phyloP scores from a whole-genome alignment of 176 grass and related monocot genomes.

The Musa beccarii region DNA sequence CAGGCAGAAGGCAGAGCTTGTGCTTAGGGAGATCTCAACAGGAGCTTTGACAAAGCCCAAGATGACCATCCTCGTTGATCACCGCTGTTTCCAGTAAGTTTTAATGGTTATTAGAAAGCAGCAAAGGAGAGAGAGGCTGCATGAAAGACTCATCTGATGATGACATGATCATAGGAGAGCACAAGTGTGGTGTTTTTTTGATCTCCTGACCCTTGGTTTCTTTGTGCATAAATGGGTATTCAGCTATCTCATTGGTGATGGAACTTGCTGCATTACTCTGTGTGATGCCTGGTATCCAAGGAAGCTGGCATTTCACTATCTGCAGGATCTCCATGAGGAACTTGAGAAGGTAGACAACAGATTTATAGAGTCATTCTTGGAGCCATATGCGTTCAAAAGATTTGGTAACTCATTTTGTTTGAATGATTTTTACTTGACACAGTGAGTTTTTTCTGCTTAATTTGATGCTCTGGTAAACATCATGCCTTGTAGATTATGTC shows the following conservation, averaged over 20 bases:
- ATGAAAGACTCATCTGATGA: not conserved
- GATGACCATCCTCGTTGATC: slow-evolving; percentile 18
- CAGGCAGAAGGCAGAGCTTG: slow-evolving; percentile 14
- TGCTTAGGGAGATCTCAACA: slow-evolving; percentile 16
- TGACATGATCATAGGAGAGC: not conserved
- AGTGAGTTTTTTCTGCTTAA: not conserved
- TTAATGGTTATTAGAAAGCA: not conserved
- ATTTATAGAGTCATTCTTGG: slow-evolving; percentile 8
- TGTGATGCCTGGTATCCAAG: slow-evolving; percentile 21
- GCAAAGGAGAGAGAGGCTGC: not conserved
- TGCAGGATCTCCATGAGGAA: slow-evolving; percentile 10
- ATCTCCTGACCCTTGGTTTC: not conserved
- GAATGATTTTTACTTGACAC: not conserved
- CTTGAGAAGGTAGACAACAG: slow-evolving; percentile 4
- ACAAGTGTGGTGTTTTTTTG: not conserved
- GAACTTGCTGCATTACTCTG: slow-evolving; percentile 16
- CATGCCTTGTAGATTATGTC: not conserved
- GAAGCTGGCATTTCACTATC: slow-evolving; percentile 19
- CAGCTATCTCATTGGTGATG: slow-evolving; percentile 16
- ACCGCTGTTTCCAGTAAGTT: slow-evolving; percentile 21
- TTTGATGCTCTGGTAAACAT: not conserved
- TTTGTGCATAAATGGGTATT: not conserved
- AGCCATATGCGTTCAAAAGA: slow-evolving; percentile 21
- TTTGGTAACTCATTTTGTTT: slow-evolving; percentile 8
- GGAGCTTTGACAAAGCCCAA: not conserved